Evolutionary conservation across 1,284 basidiomycete genomes (phyloP), one percentile per base, ranked within the genome.

Genomic region (Anthracocystis panici-leucophaei): DNA sequence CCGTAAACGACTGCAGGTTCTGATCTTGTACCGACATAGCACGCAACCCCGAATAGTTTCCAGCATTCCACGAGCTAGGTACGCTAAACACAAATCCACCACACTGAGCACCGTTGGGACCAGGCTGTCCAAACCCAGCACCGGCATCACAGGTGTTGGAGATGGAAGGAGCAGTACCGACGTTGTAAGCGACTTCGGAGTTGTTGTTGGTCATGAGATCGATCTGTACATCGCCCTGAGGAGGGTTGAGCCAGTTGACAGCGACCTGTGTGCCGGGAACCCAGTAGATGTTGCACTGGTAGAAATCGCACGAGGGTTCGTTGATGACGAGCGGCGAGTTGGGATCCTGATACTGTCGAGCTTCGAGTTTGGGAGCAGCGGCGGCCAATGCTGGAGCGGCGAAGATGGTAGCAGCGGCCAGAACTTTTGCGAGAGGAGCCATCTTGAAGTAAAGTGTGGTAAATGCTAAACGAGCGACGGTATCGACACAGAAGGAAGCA

Each of bases 171-270:
- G 69, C 75, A 14, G 64, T 76, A 9, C 58, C 79, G 53, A 81
- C 41, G 41, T 58, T 57, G 72, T 80, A 77, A 7, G 73, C 79
- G 27, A 80, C 57, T 0, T 65, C 27, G 16, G 66, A 40, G 52
- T 69, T 62, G 67, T 66, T 75, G 65, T 79, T 75, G 57, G 54
- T 50, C 79, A 80, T 79, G 38, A 81, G 68, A 38, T 81, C 78
- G 44, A 81, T 44, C 48, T 72, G 53, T 14, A 81, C 79, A 27
- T 72, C 49, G 23, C 73, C 67, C 9, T 31, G 38, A 1, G 79
- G 78, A 27, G 79, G 75, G 49, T 81, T 78, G 61, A 64, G 40
- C 79, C 79, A 81, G 63, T 81, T 79, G 64, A 72, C 79, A 5
- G 57, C 50, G 9, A 69, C 73, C 54, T 69, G 65, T 20, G 51